Evolutionary conservation across 108 stramenopile species (phyloP), one percentile per base, ranked within the genome.

Genomic region (Fragilaria crotonensis): DNA sequence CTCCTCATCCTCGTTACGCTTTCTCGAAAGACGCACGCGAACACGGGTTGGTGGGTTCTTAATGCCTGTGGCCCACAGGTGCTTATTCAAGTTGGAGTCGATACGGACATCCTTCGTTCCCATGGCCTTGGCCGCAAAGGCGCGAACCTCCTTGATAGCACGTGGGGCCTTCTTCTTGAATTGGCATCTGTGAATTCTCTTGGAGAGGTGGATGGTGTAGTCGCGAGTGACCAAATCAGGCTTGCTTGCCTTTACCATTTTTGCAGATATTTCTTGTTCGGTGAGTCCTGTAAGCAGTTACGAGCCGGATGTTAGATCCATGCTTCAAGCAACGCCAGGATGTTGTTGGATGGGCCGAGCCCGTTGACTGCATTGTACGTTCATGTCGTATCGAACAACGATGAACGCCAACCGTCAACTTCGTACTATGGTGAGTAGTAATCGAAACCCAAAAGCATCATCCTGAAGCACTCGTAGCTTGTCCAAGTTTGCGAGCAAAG

Each of bases 1-100:
- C 64, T 99, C 97, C 75, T 99, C 97, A 65, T 97, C 96, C 72
- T 97, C 96, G 79, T 97, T 97, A 64, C 96, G 82, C 93, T 94
- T 94, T 77, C 98, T 90, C 30, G 79, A 80, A 57, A 99, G 83
- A 54, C 95, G 76, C 18, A 99, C 98, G 60, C 98, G 96, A 36
- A 99, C 90, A 59, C 98, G 81, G 52, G 71, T 81, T 51, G 98
- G 98, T 45, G 96, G 87, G 79, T 97, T 98, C 68, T 95, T 92
- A 54, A 99, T 85, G 47, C 98, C 98, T 48, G 85, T 85, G 49
- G 64, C 49, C 95, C 95, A 96, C 30, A 96, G 78, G 62, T 71
- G 77, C 81, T 95, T 95, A 88, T 96, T 96, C 45, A 95, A 73
- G 1, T 69, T 72, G 44, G 90, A 57, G 54, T 81, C 84, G 58